Base-by-base conservation (phyloP, 495 filamentous ascomycete genomes). In the Chaetomium cochliodes region DNA sequence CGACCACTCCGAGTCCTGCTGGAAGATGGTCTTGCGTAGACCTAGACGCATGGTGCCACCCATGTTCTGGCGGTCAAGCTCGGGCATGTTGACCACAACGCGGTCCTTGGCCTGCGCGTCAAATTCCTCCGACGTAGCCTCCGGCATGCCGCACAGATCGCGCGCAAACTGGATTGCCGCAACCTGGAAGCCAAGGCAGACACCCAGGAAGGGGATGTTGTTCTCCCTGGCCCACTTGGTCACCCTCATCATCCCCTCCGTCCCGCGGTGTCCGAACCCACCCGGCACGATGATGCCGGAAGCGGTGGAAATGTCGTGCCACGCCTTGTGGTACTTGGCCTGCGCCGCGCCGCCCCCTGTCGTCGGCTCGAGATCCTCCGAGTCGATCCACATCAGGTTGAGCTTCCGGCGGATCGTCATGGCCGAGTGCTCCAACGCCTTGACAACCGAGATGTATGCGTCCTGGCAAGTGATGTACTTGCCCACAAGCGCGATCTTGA, bases 21-120 rank as follows among this genome's bases (percentile, higher is more conserved):
- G 88, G 85, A 93, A 96, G 65, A 87, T 69, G 28, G 88, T 89
- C 15, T 86, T 82, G 28, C 88, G 86, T 39, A 87, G 82, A 42
- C 93, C 93, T 7, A 98, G 85, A 42, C 94, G 86, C 94, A 98
- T 97, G 0, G 92, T 97, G 42, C 90, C 94, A 42, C 94, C 94
- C 72, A 96, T 82, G 82, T 89, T 79, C 33, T 77, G 67, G 26
- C 72, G 73, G 49, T 73, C 77, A n/a, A 76, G 72, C 76, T 98
- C 93, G 2, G 93, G 94, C 94, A 98, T 98, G 77, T 87, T 90
- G 65, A 97, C 86, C 67, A 98, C 84, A 16, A 90, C 82, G 13
- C 81, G 85, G 63, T 92, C 74, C 39, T 81, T 72, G 6, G 84
- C 79, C 3, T 77, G 62, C 0, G 79, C 77, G 62, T 87, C 73